A percentile compares a stretch with the other conserved stretches of the same genome.
These are phyloP conservation scores for Castanospermum australe DNA, from an alignment of 306 rosid species.

Conservation along the genomic window DNA sequence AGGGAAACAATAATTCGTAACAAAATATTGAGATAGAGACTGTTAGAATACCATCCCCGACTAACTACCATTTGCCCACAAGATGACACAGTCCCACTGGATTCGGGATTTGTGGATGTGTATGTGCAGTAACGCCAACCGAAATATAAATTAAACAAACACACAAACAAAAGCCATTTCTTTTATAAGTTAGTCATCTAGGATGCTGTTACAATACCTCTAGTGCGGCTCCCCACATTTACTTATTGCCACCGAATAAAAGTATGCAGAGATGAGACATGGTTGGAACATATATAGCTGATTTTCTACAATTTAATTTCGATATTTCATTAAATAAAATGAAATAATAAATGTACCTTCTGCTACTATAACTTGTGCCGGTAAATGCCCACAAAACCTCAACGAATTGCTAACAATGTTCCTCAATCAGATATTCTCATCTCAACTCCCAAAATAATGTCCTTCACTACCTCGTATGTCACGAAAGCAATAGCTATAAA, in stretches of 20 bases:
- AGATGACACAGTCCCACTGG: too few relatives aligned
- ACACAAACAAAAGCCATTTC: too few relatives aligned
- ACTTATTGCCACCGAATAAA: background rate
- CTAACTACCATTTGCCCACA: too few relatives aligned
- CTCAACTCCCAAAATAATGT: conserved; percentile 46
- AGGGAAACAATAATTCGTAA: too few relatives aligned
- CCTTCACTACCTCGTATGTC: conserved; percentile 46
- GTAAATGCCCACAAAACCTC: background rate
- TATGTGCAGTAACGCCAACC: too few relatives aligned
- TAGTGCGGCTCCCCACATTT: background rate
- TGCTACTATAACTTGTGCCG: background rate
- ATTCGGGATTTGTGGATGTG: too few relatives aligned
- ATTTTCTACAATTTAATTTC: background rate
- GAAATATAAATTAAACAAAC: too few relatives aligned
- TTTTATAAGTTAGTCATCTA: too few relatives aligned
- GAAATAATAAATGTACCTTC: background rate
- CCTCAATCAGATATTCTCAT: conserved; percentile 48
- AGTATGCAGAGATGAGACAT: background rate
- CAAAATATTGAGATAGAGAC: too few relatives aligned
- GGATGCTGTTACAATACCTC: background rate
- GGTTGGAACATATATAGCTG: background rate
- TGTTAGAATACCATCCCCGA: too few relatives aligned
- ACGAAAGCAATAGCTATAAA: conserved; percentile 54
- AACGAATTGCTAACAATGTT: background rate
- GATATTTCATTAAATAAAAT: background rate